These are phyloP conservation scores for Geosmithia morbida DNA, from an alignment of 2,329 filamentous ascomycete species.

Conservation along the genomic window DNA sequence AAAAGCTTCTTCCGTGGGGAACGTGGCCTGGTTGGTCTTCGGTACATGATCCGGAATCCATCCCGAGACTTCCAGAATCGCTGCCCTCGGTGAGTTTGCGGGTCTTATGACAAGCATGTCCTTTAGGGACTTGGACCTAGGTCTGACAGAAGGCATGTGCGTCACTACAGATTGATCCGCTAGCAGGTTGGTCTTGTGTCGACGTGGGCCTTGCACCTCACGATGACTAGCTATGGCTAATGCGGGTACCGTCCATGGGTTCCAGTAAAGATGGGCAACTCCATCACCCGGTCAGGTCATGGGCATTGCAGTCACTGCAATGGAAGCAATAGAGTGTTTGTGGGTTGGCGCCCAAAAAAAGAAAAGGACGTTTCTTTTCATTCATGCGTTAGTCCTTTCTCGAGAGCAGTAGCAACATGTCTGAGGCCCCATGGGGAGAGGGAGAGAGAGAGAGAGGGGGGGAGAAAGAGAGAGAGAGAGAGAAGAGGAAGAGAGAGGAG, in stretches of 20 bases:
- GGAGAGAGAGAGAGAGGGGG: too few species aligned
- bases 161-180: neutral
- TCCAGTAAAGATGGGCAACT: too few species aligned
- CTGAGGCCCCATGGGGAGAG: too few species aligned
- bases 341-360: neutral
- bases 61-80: neutral
- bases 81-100: neutral
- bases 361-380: neutral
- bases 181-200: neutral
- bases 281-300: neutral
- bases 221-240: neutral
- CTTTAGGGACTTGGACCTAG: neutral
- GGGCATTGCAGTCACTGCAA: too few species aligned
- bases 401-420: too few species aligned
- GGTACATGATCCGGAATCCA: neutral
- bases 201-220: neutral
- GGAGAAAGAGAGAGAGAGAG: too few species aligned
- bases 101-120: neutral
- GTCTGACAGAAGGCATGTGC: neutral
- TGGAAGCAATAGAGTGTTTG: neutral
- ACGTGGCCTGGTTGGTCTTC: neutral
- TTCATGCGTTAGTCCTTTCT: neutral
- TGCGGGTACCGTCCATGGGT: neutral
- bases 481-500: too few species aligned
- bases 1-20: neutral